These are phyloP conservation scores for Verruconis gallopava DNA, from an alignment of 2,329 filamentous ascomycete genomes.

Conservation along the genomic window DNA sequence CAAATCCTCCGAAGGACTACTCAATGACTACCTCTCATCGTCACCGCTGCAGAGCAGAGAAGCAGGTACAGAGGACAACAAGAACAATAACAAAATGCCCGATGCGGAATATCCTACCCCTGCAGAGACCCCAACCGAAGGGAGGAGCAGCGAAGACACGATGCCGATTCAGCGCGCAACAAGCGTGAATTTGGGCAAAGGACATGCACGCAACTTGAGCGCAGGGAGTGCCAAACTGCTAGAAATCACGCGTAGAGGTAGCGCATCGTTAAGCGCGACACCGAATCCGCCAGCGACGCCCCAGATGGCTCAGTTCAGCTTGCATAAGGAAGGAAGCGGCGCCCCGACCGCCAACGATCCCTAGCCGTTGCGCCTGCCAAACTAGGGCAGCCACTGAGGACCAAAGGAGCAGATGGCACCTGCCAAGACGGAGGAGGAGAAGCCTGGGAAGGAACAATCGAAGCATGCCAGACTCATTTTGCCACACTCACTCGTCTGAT, in stretches of 20 bases:
- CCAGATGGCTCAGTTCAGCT: no score
- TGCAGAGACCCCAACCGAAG: conserved; percentile 8
- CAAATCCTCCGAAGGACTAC: conserved; percentile 49
- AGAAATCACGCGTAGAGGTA: conserved; percentile 43
- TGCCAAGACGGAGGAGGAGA: no score
- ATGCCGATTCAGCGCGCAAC: conserved; percentile 47
- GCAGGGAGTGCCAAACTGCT: conserved; percentile 66
- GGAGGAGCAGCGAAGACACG: neutral
- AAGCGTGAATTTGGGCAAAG: conserved; percentile 54
- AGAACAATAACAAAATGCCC: conserved; percentile 13
- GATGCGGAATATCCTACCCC: conserved; percentile 5
- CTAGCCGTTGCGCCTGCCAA: no score
- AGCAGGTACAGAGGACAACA: conserved; percentile 13
- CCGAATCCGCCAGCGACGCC: conserved; percentile 21
- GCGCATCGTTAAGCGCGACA: conserved; percentile 12
- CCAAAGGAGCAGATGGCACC: no score
- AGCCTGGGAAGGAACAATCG: no score
- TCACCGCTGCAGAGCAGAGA: conserved; percentile 16
- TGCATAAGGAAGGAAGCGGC: no score
- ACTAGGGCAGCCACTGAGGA: no score
- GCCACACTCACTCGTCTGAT: no score
- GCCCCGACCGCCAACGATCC: no score
- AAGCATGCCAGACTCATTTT: no score
- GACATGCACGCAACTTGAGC: conserved; percentile 59
- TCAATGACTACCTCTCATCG: conserved; percentile 36